Base-by-base conservation (phyloP, 2,329 filamentous ascomycete genomes). In the Clonostachys chloroleuca region DNA sequence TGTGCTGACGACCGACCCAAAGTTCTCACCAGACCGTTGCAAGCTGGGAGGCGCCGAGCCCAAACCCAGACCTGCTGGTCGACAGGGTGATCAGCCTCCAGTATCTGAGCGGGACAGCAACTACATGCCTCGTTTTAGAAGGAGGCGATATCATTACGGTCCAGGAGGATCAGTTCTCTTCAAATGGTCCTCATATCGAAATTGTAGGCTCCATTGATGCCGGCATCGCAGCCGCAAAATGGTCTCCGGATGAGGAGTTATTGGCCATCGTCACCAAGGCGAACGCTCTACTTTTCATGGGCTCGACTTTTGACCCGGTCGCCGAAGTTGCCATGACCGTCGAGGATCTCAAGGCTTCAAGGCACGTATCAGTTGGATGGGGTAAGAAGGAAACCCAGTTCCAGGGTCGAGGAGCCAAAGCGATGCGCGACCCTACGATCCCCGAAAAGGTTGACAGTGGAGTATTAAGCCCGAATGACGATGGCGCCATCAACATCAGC, bases 341-440 rank as follows among this genome's bases (percentile, higher is more conserved):
- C 0, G 89, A 92, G 41, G 92, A 95, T 66, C 78, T 95, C 52
- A 87, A 87, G 56, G 81, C 83, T n/a, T 97, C 87, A 24, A 94
- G 86, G 64, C 92, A 96, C 72, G 94, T 96, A 48, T 95, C 91
- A 17, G 92, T 99, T 18, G 94, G 94, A 44, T 99, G 94, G 94
- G 94, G 94, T 50, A 97, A 97, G 73, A 90, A 88, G 62, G 94
- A 99, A 68, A 99, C 94, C 1, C 94, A 99, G 64, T 99, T 99
- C 65, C 89, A 96, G 61, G 94, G 94, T 44, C 90, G 89, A 59
- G 83, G 92, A 52, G 92, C 92, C 48, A 84, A 83, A 68, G 91
- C 91, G 17, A 73, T 97, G 53, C 81, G 89, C 46, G 94, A 99
- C 65, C 94, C 94, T 14, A 99, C 94, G 10, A 89, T 99, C 55